A percentile compares a stretch with the other conserved stretches of the same genome.
These are phyloP conservation scores for Neodidymelliopsis sp. DNA, from an alignment of 2,329 filamentous ascomycete species.

Conservation along the genomic window DNA sequence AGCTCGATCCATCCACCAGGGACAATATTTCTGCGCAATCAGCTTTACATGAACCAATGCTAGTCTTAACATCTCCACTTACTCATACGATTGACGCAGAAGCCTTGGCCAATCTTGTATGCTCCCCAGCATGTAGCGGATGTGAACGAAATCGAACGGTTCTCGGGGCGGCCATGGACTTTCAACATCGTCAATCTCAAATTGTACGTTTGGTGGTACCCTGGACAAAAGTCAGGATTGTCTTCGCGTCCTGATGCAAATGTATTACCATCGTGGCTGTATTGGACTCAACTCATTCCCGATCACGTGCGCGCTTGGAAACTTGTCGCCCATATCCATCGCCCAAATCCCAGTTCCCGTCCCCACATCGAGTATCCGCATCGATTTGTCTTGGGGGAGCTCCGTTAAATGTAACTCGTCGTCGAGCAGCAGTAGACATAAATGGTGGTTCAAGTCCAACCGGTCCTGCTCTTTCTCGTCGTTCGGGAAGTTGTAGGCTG, in stretches of 20 bases:
- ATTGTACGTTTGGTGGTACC: constrained; percentile 56
- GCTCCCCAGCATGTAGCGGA: constrained; percentile 55
- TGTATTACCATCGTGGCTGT: constrained; percentile 51
- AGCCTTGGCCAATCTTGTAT: constrained; percentile 58
- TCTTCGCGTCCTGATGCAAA: background rate
- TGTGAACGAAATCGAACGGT: constrained; percentile 55
- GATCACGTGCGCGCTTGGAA: constrained; percentile 40
- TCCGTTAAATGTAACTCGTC: constrained; percentile 41
- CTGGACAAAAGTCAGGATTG: constrained; percentile 21
- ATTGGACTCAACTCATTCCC: constrained; percentile 60
- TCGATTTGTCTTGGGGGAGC: constrained; percentile 33
- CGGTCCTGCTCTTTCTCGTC: constrained; percentile 54
- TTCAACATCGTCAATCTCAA: constrained; percentile 58
- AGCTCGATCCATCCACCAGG: constrained; percentile 60
- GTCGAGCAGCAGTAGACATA: constrained; percentile 45
- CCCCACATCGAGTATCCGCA: constrained; percentile 43
- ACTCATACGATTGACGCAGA: constrained; percentile 55
- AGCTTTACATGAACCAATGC: background rate
- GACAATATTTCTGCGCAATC: constrained; percentile 42
- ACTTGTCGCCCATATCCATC: constrained; percentile 41
- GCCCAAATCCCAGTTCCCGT: constrained; percentile 50
- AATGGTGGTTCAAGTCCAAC: constrained; percentile 53
- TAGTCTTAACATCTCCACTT: background rate
- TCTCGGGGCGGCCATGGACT: constrained; percentile 50
- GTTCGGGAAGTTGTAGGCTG: constrained; percentile 52